These are phyloP conservation scores for Clonostachys rosea DNA, from an alignment of 2,329 filamentous ascomycete genomes.

Conservation along the genomic window DNA sequence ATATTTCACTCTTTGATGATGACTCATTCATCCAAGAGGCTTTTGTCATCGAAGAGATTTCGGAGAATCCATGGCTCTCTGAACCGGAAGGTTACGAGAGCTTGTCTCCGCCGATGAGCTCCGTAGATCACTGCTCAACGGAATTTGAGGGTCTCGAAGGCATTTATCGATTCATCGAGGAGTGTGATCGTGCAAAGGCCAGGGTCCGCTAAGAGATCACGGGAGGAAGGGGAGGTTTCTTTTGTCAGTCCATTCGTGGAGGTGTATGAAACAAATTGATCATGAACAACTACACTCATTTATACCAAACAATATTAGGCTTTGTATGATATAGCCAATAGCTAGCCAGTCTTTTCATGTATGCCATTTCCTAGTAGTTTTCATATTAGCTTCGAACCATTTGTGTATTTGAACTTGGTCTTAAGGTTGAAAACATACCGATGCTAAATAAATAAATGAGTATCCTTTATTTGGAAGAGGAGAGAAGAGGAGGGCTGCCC, in stretches of 20 bases:
- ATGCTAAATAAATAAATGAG: too few relatives aligned
- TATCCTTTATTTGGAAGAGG: too few relatives aligned
- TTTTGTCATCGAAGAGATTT: slow-evolving; percentile 33
- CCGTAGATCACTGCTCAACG: slow-evolving; percentile 35
- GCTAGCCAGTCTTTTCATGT: neutral
- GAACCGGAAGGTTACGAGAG: slow-evolving; percentile 43
- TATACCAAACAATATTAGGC: slow-evolving; percentile 4
- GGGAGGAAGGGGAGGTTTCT: neutral
- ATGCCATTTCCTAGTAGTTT: slow-evolving; percentile 9
- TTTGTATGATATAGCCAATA: neutral
- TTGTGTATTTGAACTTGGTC: too few relatives aligned
- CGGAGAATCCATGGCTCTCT: slow-evolving; percentile 42
- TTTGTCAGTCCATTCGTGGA: neutral
- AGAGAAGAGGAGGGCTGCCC: too few relatives aligned
- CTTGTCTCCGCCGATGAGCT: slow-evolving; percentile 42
- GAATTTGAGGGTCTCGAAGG: slow-evolving; percentile 52
- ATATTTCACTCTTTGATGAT: slow-evolving; percentile 23
- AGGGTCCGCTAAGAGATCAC: slow-evolving; percentile 16
- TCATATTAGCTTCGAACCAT: too few relatives aligned
- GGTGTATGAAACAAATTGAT: neutral
- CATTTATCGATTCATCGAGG: slow-evolving; percentile 53
- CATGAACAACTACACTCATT: slow-evolving; percentile 12
- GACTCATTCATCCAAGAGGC: slow-evolving; percentile 29
- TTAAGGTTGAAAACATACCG: too few relatives aligned
- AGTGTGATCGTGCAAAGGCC: slow-evolving; percentile 43